Conservation (phyloP, 768 basidiomycete genomes). For the Cubamyces sp. region DNA sequence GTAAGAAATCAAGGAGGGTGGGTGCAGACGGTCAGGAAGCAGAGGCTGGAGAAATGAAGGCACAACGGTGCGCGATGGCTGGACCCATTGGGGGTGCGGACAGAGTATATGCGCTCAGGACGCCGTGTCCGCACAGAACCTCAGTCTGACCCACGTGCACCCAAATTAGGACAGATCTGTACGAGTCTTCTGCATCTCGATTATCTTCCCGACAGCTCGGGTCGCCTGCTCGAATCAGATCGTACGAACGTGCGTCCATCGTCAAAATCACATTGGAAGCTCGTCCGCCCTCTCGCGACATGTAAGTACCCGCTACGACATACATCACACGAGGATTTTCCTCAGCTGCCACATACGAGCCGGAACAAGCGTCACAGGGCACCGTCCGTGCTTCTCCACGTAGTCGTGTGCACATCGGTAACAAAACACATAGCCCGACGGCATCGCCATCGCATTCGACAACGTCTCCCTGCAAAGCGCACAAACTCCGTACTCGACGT, state of each 20-base stretch:
- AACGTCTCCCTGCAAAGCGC: conserved; percentile 75
- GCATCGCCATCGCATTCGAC: conserved; percentile 86
- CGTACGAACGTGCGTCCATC: conserved; percentile 31
- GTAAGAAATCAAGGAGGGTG: conserved; percentile 14
- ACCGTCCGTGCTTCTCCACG: conserved; percentile 74
- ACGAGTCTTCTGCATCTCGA: conserved; percentile 13
- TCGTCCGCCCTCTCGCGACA: background rate
- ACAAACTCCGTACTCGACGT: conserved; percentile 75
- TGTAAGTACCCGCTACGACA: background rate
- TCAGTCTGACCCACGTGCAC: conserved; percentile 29
- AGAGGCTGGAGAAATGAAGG: conserved; percentile 4
- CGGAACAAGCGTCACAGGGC: conserved; percentile 85
- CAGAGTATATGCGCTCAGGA: conserved; percentile 1
- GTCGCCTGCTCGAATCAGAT: conserved; percentile 19
- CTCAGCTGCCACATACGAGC: conserved; percentile 80
- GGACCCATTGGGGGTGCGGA: conserved; percentile 16
- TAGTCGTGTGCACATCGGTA: conserved; percentile 89
- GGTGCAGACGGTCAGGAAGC: conserved; percentile 12
- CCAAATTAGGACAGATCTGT: conserved; percentile 10
- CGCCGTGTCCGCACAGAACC: background rate
- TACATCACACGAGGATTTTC: conserved; percentile 73
- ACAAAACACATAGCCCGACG: conserved; percentile 94
- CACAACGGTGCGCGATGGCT: background rate
- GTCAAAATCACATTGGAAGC: conserved; percentile 21
- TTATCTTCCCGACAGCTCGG: conserved; percentile 18